phyloP scores from a whole-genome alignment of 768 basidiomycete genomes.

The Termitomyces sp. region DNA sequence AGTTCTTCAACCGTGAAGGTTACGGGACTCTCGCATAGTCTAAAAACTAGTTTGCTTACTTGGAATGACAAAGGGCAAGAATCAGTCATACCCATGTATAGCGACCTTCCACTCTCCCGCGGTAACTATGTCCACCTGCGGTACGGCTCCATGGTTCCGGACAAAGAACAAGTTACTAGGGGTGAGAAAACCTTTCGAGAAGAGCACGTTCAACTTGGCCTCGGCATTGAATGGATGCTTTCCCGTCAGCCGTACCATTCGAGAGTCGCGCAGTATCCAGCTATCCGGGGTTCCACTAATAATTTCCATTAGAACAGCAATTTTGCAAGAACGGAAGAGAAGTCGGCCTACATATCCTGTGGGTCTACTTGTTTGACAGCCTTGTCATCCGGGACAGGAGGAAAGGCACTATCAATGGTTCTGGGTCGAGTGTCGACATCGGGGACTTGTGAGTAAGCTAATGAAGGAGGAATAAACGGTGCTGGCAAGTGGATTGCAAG shows the following conservation, averaged over 20 bases:
- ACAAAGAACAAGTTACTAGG: conserved; percentile 50
- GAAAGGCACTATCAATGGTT: not conserved
- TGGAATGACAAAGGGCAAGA: not conserved
- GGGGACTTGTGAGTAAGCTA: not conserved
- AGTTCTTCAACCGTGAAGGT: conserved; percentile 41
- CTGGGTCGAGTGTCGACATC: not conserved
- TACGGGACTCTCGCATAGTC: conserved; percentile 27
- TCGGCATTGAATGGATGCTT: conserved; percentile 62
- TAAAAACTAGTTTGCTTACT: conserved; percentile 9
- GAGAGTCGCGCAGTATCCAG: conserved; percentile 25
- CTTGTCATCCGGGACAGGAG: conserved; percentile 1
- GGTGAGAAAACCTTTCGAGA: conserved; percentile 47
- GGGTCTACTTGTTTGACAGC: conserved; percentile 2
- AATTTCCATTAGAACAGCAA: not conserved
- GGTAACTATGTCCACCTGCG: conserved; percentile 30
- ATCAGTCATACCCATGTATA: conserved; percentile 30
- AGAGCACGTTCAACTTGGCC: conserved; percentile 37
- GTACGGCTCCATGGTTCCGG: conserved; percentile 60
- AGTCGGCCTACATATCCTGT: conserved; percentile 1
- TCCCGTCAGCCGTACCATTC: conserved; percentile 46
- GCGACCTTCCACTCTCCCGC: conserved; percentile 38
- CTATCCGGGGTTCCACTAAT: conserved; percentile 18
- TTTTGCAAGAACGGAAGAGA: not conserved
- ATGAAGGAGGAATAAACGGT: conserved; percentile 5
- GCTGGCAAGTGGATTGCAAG: not conserved